A percentile compares a stretch with the other conserved stretches of the same genome.
Conservation (phyloP, 2,329 filamentous ascomycete species). For the Phyllosticta ampelicida region DNA sequence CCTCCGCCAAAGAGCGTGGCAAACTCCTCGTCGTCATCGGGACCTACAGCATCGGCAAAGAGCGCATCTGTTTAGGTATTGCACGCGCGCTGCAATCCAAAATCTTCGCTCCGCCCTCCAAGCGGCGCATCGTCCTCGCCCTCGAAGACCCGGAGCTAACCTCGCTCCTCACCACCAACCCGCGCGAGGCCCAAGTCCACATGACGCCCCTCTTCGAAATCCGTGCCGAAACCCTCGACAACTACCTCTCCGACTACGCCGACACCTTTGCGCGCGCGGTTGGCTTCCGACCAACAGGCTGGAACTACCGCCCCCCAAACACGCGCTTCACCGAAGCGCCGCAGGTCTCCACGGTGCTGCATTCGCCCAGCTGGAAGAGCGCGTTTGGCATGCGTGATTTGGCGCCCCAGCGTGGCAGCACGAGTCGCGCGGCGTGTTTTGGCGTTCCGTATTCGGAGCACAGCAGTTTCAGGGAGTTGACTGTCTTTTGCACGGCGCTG, state of each 20-base stretch:
- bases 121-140: constrained; percentile 73
- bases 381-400: constrained; percentile 63
- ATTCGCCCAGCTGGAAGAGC: constrained; percentile 62
- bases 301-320: constrained; percentile 74
- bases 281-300: constrained; percentile 85
- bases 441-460: constrained; percentile 95
- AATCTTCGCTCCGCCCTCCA: constrained; percentile 75
- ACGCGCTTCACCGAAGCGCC: constrained; percentile 53
- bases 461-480: constrained; percentile 86
- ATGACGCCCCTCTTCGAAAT: constrained; percentile 97
- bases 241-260: constrained; percentile 73
- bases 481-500: constrained; percentile 82
- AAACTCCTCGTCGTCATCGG: constrained; percentile 85
- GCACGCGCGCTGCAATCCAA: constrained; percentile 76
- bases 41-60: constrained; percentile 96
- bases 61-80: constrained; percentile 87
- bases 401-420: constrained; percentile 72
- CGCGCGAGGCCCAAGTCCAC: constrained; percentile 82
- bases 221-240: constrained; percentile 76
- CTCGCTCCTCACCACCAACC: constrained; percentile 65
- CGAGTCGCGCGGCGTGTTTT: constrained; percentile 72
- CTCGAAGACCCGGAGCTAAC: constrained; percentile 77
- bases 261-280: constrained; percentile 78
- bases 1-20: constrained; percentile 37
- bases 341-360: constrained; percentile 52